A percentile compares a stretch with the other conserved stretches of the same genome.
phyloP scores from a whole-genome alignment of 345 rosid genomes.

The Firmiana major region DNA sequence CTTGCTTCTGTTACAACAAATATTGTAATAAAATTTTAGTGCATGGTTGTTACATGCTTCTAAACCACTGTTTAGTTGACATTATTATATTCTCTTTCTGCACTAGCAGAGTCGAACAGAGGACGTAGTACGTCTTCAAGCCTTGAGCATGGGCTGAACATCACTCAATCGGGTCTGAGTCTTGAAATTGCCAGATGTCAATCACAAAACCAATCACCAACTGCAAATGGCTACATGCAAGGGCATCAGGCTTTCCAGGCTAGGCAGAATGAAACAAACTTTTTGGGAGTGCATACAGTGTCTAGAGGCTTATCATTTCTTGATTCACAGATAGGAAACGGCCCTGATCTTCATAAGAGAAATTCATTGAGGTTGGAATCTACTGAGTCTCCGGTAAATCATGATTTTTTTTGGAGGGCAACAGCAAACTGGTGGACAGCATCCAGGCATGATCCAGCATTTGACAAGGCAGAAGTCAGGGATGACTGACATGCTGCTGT shows the following conservation, averaged over 20 bases:
- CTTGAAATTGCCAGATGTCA: conserved; percentile 53
- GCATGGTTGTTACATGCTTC: background rate
- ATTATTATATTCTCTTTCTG: conserved; percentile 28
- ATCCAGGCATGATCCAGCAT: conserved; percentile 55
- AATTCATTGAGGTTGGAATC: conserved; percentile 44
- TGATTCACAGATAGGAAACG: conserved; percentile 46
- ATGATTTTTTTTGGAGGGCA: conserved; percentile 62
- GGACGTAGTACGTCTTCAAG: conserved; percentile 45
- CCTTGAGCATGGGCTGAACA: conserved; percentile 49
- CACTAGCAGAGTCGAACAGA: conserved; percentile 57
- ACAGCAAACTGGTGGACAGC: conserved; percentile 59
- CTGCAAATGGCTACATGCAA: conserved; percentile 63
- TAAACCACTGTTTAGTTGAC: conserved; percentile 8
- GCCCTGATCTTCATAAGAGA: conserved; percentile 42
- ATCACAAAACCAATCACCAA: conserved; percentile 31
- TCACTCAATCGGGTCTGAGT: conserved; percentile 47
- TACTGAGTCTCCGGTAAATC: conserved; percentile 65
- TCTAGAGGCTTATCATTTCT: conserved; percentile 46
- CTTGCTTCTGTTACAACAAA: conserved; percentile 4
- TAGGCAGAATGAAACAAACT: conserved; percentile 53
- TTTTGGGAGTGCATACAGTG: conserved; percentile 58
- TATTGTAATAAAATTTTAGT: background rate
- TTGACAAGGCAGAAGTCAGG: conserved; percentile 70
- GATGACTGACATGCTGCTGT: conserved; percentile 63
- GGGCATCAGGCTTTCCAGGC: conserved; percentile 46